Percentiles rank a stretch among this genome's conserved stretches.
These are phyloP conservation scores for Pseudotsuga menziesii DNA, from an alignment of 75 land plant genomes.

Conservation along the genomic window DNA sequence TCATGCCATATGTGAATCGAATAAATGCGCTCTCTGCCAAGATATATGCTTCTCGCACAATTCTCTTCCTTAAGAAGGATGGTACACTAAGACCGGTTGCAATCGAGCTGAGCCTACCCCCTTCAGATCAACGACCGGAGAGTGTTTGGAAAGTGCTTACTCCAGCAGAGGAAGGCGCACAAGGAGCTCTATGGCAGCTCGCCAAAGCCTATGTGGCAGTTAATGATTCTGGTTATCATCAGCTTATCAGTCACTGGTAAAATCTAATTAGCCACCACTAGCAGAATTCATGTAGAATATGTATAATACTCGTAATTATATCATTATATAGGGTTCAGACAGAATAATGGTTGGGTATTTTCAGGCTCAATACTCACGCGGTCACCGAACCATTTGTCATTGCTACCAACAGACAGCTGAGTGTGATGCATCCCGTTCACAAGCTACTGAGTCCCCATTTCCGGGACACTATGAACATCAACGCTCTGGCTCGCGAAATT, in stretches of 20 bases:
- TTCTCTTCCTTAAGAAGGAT: conserved; percentile 14
- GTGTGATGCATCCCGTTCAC: conserved; percentile 62
- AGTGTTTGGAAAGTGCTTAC: conserved; percentile 35
- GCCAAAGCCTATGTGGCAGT: conserved; percentile 15
- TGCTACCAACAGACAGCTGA: conserved; percentile 63
- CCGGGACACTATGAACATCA: conserved; percentile 78
- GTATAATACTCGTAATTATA: too few species aligned
- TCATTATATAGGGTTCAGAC: too few species aligned
- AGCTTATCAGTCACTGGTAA: conserved; percentile 27
- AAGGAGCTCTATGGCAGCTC: conserved; percentile 24
- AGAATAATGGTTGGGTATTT: too few species aligned
- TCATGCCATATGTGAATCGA: conserved; percentile 24
- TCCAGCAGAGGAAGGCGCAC: conserved; percentile 32
- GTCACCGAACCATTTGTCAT: conserved; percentile 69
- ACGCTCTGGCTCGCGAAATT: conserved; percentile 44
- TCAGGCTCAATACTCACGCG: conserved; percentile 52
- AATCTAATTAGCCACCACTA: too few species aligned
- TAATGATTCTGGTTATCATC: conserved; percentile 24
- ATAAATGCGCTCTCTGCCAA: conserved; percentile 20
- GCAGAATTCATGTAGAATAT: too few species aligned
- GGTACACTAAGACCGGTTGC: conserved; percentile 27
- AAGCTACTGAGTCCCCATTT: conserved; percentile 69
- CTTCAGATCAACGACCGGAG: conserved; percentile 15
- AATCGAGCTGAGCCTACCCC: conserved; percentile 27
- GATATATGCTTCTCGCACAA: conserved; percentile 30